Evolutionary conservation across 768 basidiomycete genomes (phyloP).

Genomic region (Boletus reticulatus): DNA sequence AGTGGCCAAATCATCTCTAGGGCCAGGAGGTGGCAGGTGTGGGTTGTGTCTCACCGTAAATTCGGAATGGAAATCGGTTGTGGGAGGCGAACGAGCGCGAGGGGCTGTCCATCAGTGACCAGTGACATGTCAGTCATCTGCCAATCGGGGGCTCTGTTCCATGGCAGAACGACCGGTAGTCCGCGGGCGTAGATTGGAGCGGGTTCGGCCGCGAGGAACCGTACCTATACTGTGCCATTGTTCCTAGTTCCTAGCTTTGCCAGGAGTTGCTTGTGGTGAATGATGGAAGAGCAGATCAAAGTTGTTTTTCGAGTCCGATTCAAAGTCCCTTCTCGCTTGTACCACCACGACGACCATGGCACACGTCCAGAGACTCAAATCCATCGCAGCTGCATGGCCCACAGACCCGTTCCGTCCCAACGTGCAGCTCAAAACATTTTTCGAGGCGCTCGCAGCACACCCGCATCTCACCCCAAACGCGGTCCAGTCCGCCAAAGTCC

Average conservation of each 20-base stretch:
- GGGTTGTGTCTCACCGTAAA: no score
- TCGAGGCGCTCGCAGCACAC: constrained; percentile 63
- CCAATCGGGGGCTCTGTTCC: background rate
- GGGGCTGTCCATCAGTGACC: no score
- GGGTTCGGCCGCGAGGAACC: background rate
- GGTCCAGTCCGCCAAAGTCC: constrained; percentile 55
- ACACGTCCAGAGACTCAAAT: constrained; percentile 48
- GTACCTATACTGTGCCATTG: no score
- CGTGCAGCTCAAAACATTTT: constrained; percentile 65
- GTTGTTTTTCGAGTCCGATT: constrained; percentile 19
- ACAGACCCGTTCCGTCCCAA: constrained; percentile 76
- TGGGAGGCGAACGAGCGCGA: no score
- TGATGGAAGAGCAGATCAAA: no score
- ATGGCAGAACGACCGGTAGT: background rate
- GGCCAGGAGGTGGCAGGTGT: no score
- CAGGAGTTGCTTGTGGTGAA: no score
- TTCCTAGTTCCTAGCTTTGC: no score
- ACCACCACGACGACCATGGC: constrained; percentile 11
- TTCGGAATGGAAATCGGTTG: no score
- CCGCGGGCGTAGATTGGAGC: constrained; percentile 1
- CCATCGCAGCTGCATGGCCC: constrained; percentile 63
- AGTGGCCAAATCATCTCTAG: no score
- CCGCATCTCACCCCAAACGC: constrained; percentile 63
- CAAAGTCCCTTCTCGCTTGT: constrained; percentile 2
- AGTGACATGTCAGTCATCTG: no score